Base-by-base conservation (phyloP, 2,329 filamentous ascomycete genomes). In the Cladosporium sp. region DNA sequence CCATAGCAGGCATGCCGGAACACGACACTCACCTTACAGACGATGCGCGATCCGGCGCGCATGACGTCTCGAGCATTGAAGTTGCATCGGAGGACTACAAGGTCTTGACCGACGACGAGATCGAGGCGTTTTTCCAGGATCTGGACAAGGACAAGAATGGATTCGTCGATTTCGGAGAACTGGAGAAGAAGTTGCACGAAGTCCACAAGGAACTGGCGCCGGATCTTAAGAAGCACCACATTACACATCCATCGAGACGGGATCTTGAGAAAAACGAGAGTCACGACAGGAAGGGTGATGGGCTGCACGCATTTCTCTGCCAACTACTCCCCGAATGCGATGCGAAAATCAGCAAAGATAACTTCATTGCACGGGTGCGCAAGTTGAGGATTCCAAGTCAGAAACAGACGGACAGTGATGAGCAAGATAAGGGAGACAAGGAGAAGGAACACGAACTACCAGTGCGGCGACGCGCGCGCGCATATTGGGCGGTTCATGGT, bases 371-470 rank as follows among this genome's bases (percentile, higher is more conserved):
- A 11, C 82, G 83, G 15, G 85, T 78, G 63, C 85, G 83, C 20
- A 86, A 82, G 61, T 84, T 82, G 38, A 81, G 79, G 6, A 86
- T 84, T 61, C 84, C 81, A 2, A 79, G 74, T 70, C 76, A 79
- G 60, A 80, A 80, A 82, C 85, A 87, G 58, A 77, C 79, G 38
- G 76, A 77, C 62, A 75, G 78, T 56, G 75, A 78, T 34, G 75
- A 78, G 17, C 71, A 79, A 20, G 74, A 81, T 5, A 75, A 80
- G 17, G 73, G 77, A 52, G 73, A 76, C 9, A 80, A 81, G 60
- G 62, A 66, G 6, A 61, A 67, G 14, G 64, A 61, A 36, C 56
- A 63, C 25, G 71, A 73, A 0, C 73, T 84, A 58, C 72, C 78
- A 0, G 67, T 75, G 1, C 78, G 75, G 67, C 74, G 82, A 59